Base-by-base conservation (phyloP, 768 basidiomycete species). In the Leccinum subtestaceum region DNA sequence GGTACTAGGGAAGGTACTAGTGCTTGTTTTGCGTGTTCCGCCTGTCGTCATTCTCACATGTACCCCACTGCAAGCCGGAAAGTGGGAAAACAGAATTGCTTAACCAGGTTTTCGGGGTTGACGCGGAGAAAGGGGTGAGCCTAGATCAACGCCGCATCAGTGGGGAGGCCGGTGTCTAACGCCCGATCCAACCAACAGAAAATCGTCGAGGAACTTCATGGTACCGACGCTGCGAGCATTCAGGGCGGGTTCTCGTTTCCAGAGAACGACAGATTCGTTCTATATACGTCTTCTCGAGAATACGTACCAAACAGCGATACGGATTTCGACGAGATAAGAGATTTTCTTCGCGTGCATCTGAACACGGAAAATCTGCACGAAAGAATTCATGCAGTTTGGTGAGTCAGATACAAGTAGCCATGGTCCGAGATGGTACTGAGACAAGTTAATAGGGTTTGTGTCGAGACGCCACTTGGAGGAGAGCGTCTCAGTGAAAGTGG, bases 401-500 rank as follows among this genome's bases (percentile, higher is more conserved):
- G 32, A 6, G 59, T 48, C 31, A 5, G 17, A 4, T 21, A 1
- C 7, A n/a, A 7, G 23, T 5, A 36, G 12, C 15, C 25, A 15
- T 23, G 43, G 19, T 31, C 27, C 12, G 19, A 12, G 34, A 32
- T 8, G 21, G 8, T 34, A 7, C 40, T 56, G 27, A 51, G 21
- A 15, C 5, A 4, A 29, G 4, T 49, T 23, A 17, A 34, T 10
- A 60, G 59, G 59, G 17, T 60, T n/a, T 60, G 59, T 36, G 46
- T 60, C 21, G 27, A 47, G 12, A 57, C 55, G 9, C 59, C 59
- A 21, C 55, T 29, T n/a, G n/a, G 43, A 1, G 59, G 59, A 2
- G 59, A 57, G 27, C 59, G 59, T 29, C 55, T 60, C n/a, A 27
- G 15, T 23, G 59, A 60, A 52, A 60, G 13, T 38, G 59, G 59